Evolutionary conservation across 148 eudicot genomes (phyloP), one percentile per base, ranked within the genome.

Genomic region (Silene uniflora): DNA sequence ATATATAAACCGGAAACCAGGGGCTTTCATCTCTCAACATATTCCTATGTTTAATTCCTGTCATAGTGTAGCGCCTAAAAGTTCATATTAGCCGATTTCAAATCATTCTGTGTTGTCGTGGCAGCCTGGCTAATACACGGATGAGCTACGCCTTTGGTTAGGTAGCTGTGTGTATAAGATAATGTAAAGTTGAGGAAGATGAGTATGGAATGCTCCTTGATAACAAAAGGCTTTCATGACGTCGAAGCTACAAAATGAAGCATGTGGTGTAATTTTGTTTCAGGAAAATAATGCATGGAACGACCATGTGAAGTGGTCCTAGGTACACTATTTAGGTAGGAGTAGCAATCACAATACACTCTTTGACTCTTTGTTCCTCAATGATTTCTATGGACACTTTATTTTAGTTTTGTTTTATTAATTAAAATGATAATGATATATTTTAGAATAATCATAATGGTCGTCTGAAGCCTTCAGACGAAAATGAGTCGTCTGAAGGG

Each of bases 271-370:
- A 67, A 35, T 63, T 75, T 69, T 62, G 44, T 24, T 70, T 23
- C 18, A 27, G 1, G 12, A 35, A 54, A 35, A 70, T 66, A 63
- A 71, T 62, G 78, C 70, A 80, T 69, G 67, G 27, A 63, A 62
- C 75, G 27, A 62, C 70, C 78, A 49, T 29, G 42, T 80, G 75
- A 32, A 29, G 52, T 71, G 73, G 83, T 75, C 83, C 79, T 23
- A 24, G 44, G 1, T 39, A 39, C 8, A 6, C 8, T 32, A 32
- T 32, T 39, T 9, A 27, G 7, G 59, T 58, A 23, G 14, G 10
- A 46, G 17, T 63, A 61, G 7, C 52, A 27, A 60, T 58, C 72
- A 67, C 70, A 21, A 55, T 75, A 62, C 58, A 44, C 69, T 60
- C 21, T 21, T 39, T 47, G 32, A 21, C 23, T 29, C 73, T 16